Evolutionary conservation across 495 filamentous ascomycete species (phyloP), one percentile per base, ranked within the genome.

Genomic region (Cryomyces antarcticus): DNA sequence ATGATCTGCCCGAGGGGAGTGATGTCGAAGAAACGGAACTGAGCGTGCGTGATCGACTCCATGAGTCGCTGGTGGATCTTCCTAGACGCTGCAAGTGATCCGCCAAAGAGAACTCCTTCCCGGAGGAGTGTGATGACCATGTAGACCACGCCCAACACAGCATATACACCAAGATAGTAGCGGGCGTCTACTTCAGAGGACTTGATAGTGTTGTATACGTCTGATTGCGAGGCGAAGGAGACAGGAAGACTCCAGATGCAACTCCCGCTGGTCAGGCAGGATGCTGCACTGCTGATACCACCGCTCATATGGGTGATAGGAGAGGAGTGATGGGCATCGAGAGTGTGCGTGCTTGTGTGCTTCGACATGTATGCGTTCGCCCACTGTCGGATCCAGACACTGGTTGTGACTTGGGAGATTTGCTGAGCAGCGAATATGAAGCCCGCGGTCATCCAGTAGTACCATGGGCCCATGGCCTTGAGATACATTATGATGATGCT

Each of bases 11-110:
- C 92, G 0, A 95, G 72, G 5, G 92, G 92, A 2, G 92, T 99
- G 2, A 84, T 83, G 57, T 99, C 92, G 56, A 99, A 99, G 66
- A 99, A 99, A 49, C 81, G 81, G 64, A 96, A 93, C 53, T 82
- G 84, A 11, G 92, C 92, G 41, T 86, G 77, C 43, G 82, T 78
- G 28, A 99, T 71, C 4, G 81, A 64, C 27, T 73, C 67, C 59
- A 96, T 76, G 38, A 99, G 70, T 28, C 72, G 69, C 43, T 73
- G 66, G 56, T 99, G 92, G 9, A 99, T 73, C 51, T 73, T 76
- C 66, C 73, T 78, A 6, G 89, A 95, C 5, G 92, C 92, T 12
- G 77, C 77, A 37, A 99, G 63, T 12, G 87, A 93, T 5, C 92
- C 92, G 56, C 79, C 82, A 68, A 99, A 99, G 10, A 96, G 66